Base-by-base conservation (phyloP, 495 filamentous ascomycete species). In the Neurospora sublineolata region DNA sequence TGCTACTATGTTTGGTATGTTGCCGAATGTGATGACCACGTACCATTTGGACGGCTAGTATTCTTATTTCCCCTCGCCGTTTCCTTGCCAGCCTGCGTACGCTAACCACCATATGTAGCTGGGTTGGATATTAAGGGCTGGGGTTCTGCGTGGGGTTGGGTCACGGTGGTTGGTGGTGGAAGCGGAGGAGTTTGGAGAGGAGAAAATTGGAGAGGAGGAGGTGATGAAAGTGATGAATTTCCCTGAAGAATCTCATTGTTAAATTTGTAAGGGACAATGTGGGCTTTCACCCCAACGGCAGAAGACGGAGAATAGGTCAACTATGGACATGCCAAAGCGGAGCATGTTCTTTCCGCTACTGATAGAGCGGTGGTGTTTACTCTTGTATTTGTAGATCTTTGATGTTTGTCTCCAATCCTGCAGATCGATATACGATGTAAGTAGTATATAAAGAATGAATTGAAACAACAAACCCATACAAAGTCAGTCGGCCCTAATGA, bases 1-100 rank as follows among this genome's bases (percentile, higher is more conserved):
- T 71, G 72, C 52, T 18, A 36, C 68, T n/a, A 70, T 70, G 40
- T 71, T 30, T 71, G 70, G 44, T 36, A 33, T 58, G 58, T 44
- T 68, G 20, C 72, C 68, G 14, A 68, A 39, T 40, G 23, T 52
- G 40, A 70, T 73, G 44, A 72, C 27, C 37, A 41, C 37, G 12
- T 72, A 60, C 33, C 52, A 64, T 27, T 16, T 64, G 27, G 52
- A 64, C 27, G 27, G 52, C 52, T 64, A 64, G 14, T 64, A 64
- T 64, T 2, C 52, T 18, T 64, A 33, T 33, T 64, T 64, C 27
- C 27, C 52, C 33, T 33, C 52, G 27, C 52, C 52, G 6, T 64
- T 64, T 64, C 52, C 52, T 33, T 64, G 27, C 27, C 52, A 64
- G 52, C 52, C 52, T 30, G 52, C 27, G 52, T 64, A 64, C 14